Percentiles rank a stretch among this genome's conserved stretches.
Conservation (phyloP, 805 yeast genomes). For the Candida glaebosa region DNA sequence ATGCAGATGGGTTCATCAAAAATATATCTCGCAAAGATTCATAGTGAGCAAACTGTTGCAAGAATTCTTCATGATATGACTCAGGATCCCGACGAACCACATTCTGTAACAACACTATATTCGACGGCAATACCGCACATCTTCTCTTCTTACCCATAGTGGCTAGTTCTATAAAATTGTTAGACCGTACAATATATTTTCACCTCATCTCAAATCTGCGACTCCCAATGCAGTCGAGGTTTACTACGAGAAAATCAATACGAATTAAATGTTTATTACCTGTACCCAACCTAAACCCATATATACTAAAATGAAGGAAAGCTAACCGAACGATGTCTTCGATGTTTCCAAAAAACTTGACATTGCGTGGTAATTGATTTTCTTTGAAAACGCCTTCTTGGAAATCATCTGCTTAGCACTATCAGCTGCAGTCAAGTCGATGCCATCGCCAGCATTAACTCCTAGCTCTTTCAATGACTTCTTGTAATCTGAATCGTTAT, state of each 20-base stretch:
- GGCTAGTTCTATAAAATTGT: not conserved
- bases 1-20: constrained; percentile 59
- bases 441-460: constrained; percentile 40
- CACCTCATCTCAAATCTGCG: constrained; percentile 8
- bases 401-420: constrained; percentile 74
- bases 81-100: constrained; percentile 91
- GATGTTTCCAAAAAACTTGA: constrained; percentile 42
- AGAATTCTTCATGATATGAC: constrained; percentile 90
- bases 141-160: constrained; percentile 82
- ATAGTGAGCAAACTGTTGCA: constrained; percentile 90
- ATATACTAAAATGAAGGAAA: not conserved
- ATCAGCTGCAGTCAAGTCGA: constrained; percentile 61
- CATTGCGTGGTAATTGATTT: constrained; percentile 84
- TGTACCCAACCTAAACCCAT: constrained; percentile 24
- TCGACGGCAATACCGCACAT: constrained; percentile 90
- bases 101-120: constrained; percentile 87
- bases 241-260: not conserved
- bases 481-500: constrained; percentile 25
- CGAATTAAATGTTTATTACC: not conserved
- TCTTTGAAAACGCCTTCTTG: constrained; percentile 76
- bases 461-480: constrained; percentile 37
- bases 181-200: constrained; percentile 5
- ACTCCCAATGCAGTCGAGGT: not conserved
- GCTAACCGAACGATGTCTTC: constrained; percentile 5
- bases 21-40: constrained; percentile 87